Evolutionary conservation across 2,329 filamentous ascomycete species (phyloP), one percentile per base, ranked within the genome.

Genomic region (Sporothrix mexicana): DNA sequence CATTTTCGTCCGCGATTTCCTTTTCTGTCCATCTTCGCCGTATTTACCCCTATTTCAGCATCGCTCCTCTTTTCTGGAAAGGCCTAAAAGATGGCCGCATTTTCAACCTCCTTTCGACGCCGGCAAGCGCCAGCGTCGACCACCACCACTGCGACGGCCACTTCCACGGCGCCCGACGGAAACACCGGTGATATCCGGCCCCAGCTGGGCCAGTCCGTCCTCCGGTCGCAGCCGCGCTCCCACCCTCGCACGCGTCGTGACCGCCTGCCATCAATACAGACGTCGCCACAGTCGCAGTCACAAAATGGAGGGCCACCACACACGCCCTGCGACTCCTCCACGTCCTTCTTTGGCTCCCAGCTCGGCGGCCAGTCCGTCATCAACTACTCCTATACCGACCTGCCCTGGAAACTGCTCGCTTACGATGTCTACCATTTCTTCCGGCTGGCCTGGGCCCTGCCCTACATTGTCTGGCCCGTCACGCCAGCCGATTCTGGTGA

Each of bases 361-460:
- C 81, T 89, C 62, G 88, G 88, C 72, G 87, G 85, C 74, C 79
- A 83, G 70, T 83, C 84, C n/a, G 84, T 88, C 77, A 88, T 88
- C 79, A 88, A 86, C 80, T 90, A 90, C 79, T 83, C 84, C 76
- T 90, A 91, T 79, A 91, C 88, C 9, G 87, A 89, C 76, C 80
- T 83, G 76, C 87, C 87, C 0, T 84, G 82, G 79, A 83, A 78
- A 62, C 82, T 89, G 67, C 79, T 89, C 69, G 78, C 81, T 62
- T 86, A 83, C 79, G 87, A 90, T 73, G 76, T 87, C n/a, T 85
- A 84, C 77, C 86, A 85, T 77, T 88, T 89, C 80, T 86, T 88
- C 79, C 79, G 81, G 69, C 88, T 86, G 74, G 74, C 81, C 71
- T 88, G 86, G 85, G 85, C 86, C 3, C 78, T 92, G 23, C 90